Evolutionary conservation across 2,329 filamentous ascomycete genomes (phyloP), one percentile per base, ranked within the genome.

Genomic region (Aspergillus puulaauensis): DNA sequence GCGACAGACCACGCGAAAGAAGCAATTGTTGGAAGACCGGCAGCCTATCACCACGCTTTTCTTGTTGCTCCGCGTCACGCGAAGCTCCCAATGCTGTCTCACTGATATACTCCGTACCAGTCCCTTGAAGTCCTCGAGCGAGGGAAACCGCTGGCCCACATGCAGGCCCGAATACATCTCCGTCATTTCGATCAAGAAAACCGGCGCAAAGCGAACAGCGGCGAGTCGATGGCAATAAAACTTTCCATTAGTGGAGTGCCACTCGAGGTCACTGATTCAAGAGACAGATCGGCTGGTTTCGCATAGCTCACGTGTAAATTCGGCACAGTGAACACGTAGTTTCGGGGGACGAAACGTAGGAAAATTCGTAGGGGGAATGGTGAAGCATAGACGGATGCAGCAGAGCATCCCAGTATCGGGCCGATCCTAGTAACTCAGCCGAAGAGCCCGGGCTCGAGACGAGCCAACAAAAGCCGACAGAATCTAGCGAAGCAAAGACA

Each of bases 1-100:
- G 49, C 73, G 73, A 60, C 73, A 75, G 54, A 76, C 73, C 37
- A 74, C 74, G 15, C 74, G 74, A 58, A 75, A 76, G 54, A 65
- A 72, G 61, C 73, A 75, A 66, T 70, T 74, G 60, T 64, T 57
- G 31, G 70, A 72, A 6, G 73, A 75, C 45, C 73, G 71, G 62
- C 73, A 76, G 33, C 73, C 72, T 52, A 76, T 68, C n/a, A 75
- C 72, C 50, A 75, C 73, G 45, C 72, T 75, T 52, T 76, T 75
- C 59, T 73, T 74, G 58, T 76, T 75, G 64, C 73, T 76, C 47
- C 73, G 69, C 49, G 71, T 67, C 39, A 76, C 73, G 33, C 73
- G 70, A 40, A 76, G 70, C 56, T 75, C 73, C 74, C 74, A 76
- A 56, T 75, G 72, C 44, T 75, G 73, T 19, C 71, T 66, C 35